phyloP scores from a whole-genome alignment of 2,329 filamentous ascomycete genomes.

The Colletotrichum shisoi region DNA sequence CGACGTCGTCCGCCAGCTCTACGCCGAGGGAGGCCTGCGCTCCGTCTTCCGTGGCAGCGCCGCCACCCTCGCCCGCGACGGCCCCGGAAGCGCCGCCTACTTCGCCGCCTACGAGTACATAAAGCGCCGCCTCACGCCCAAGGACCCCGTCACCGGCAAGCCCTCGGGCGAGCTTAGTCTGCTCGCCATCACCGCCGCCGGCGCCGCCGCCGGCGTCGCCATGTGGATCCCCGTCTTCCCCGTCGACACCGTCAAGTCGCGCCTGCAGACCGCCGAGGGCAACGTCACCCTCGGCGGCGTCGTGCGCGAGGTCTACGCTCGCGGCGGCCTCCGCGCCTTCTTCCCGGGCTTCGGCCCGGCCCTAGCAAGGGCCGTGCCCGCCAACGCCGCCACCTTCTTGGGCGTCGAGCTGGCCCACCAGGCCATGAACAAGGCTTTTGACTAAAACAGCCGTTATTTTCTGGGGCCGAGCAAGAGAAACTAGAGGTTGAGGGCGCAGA shows the following conservation, averaged over 20 bases:
- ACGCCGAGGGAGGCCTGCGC: slow-evolving; percentile 86
- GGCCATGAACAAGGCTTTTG: slow-evolving; percentile 80
- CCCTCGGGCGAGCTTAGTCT: slow-evolving; percentile 81
- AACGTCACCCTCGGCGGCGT: slow-evolving; percentile 82
- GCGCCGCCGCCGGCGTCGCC: slow-evolving; percentile 88
- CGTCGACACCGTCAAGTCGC: slow-evolving; percentile 93
- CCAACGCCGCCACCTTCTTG: slow-evolving; percentile 94
- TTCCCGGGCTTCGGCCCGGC: slow-evolving; percentile 97
- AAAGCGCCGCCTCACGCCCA: slow-evolving; percentile 85
- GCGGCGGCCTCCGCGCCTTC: slow-evolving; percentile 87
- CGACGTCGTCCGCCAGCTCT: slow-evolving; percentile 93
- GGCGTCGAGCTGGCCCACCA: slow-evolving; percentile 85
- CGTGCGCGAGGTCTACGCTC: slow-evolving; percentile 81
- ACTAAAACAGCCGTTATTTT: slow-evolving; percentile 37
- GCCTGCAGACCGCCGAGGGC: slow-evolving; percentile 89
- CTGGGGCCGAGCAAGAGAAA: not conserved
- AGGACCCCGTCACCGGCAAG: slow-evolving; percentile 76
- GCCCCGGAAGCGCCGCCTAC: slow-evolving; percentile 91
- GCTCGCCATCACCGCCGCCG: slow-evolving; percentile 82
- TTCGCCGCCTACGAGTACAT: slow-evolving; percentile 97
- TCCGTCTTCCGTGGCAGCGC: slow-evolving; percentile 90
- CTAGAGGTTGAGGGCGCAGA: not conserved
- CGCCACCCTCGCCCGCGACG: slow-evolving; percentile 93
- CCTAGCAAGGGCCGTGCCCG: slow-evolving; percentile 89
- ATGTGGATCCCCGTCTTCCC: slow-evolving; percentile 99